Evolutionary conservation across 2,329 filamentous ascomycete genomes (phyloP).

Genomic region (Fusarium paranaense): DNA sequence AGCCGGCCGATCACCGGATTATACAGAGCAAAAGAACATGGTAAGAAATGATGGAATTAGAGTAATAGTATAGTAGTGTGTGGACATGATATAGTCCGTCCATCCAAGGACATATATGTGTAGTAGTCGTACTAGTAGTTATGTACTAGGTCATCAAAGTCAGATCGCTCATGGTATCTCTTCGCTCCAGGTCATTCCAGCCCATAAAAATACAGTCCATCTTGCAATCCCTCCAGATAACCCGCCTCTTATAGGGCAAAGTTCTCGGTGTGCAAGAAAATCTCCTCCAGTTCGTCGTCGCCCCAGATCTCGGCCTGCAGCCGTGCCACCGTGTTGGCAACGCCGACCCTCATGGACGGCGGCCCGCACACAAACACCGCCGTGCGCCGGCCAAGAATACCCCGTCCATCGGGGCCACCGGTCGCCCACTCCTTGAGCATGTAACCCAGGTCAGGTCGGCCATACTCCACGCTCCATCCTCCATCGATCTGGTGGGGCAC

Average conservation of each 20-base stretch:
- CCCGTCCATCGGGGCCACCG: conserved; percentile 73
- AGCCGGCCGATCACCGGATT: not conserved
- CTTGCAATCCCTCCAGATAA: not conserved
- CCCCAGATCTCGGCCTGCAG: conserved; percentile 88
- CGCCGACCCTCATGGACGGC: conserved; percentile 85
- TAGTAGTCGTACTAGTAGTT: not conserved
- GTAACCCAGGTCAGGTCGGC: conserved; percentile 86
- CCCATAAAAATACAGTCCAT: conserved; percentile 39
- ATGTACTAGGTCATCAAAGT: conserved; percentile 29
- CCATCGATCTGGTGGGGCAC: conserved; percentile 75
- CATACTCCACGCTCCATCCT: conserved; percentile 93
- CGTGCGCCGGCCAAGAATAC: conserved; percentile 81
- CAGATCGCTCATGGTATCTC: conserved; percentile 47
- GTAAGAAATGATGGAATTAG: not conserved
- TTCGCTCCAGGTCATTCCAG: conserved; percentile 18
- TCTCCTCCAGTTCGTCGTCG: conserved; percentile 83
- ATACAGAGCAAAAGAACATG: not conserved
- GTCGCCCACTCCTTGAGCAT: conserved; percentile 86
- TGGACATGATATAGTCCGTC: conserved; percentile 32
- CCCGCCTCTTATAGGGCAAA: conserved; percentile 75
- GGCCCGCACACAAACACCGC: conserved; percentile 96
- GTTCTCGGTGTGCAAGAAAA: conserved; percentile 95
- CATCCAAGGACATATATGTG: conserved; percentile 17
- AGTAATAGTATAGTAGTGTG: conserved; percentile 14
- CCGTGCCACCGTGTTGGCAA: conserved; percentile 84